Percentiles rank a stretch among this genome's conserved stretches.
phyloP scores from a whole-genome alignment of 495 filamentous ascomycete genomes.

The Neurospora hispaniola region DNA sequence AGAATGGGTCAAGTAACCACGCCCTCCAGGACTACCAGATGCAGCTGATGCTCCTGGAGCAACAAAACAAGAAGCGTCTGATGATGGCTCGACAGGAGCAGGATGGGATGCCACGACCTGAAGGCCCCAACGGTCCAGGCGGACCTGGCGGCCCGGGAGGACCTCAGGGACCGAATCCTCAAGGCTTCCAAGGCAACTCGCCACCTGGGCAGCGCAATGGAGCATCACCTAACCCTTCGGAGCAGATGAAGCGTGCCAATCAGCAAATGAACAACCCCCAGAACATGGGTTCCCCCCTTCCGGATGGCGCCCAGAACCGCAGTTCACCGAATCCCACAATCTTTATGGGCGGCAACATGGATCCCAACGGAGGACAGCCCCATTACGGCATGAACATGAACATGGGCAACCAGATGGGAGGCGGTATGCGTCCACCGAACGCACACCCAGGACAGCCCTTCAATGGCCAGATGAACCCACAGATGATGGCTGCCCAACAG shows the following conservation, averaged over 20 bases:
- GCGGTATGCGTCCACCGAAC: conserved; percentile 76
- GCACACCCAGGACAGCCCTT: conserved; percentile 61
- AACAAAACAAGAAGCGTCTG: conserved; percentile 95
- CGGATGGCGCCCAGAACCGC: conserved; percentile 61
- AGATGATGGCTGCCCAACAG: conserved; percentile 25
- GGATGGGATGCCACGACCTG: conserved; percentile 47
- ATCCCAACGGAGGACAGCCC: conserved; percentile 29
- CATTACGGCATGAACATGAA: conserved; percentile 34
- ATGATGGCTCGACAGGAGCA: conserved; percentile 97
- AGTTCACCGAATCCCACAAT: conserved; percentile 77
- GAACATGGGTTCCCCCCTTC: conserved; percentile 67
- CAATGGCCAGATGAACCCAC: conserved; percentile 53
- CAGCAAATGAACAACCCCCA: conserved; percentile 75
- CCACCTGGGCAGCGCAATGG: conserved; percentile 72
- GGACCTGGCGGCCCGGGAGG: conserved; percentile 43
- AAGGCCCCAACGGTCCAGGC: conserved; percentile 42
- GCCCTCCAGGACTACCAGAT: conserved; percentile 98
- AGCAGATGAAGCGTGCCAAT: conserved; percentile 80
- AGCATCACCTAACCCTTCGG: conserved; percentile 78
- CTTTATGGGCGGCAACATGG: conserved; percentile 58
- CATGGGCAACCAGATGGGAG: conserved; percentile 42
- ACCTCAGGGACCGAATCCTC: conserved; percentile 40
- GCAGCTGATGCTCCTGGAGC: conserved; percentile 97
- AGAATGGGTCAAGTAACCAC: conserved; percentile 64
- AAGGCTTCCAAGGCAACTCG: conserved; percentile 58